Percentiles rank a stretch among this genome's conserved stretches.
phyloP scores from a whole-genome alignment of 139 green algal species.

The Picochlorum sp. region DNA sequence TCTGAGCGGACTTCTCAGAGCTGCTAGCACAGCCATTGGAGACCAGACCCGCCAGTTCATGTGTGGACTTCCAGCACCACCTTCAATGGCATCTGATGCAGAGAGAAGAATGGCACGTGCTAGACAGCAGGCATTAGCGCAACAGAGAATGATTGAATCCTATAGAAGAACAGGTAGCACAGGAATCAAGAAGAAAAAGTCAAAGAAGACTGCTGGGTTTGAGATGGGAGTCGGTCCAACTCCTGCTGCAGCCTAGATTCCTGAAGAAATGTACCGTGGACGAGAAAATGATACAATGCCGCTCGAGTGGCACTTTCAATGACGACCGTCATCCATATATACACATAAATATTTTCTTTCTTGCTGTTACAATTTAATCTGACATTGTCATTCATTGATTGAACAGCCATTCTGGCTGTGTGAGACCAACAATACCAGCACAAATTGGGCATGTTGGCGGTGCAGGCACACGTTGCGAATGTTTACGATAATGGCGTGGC shows the following conservation, averaged over 20 bases:
- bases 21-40: conserved; percentile 25
- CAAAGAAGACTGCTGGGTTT: conserved; percentile 8
- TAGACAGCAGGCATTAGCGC: conserved; percentile 1
- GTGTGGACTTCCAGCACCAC: conserved; percentile 15
- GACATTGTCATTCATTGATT: background rate
- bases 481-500: no score
- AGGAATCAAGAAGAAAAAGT: conserved; percentile 14
- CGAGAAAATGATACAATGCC: background rate
- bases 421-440: conserved; percentile 1
- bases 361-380: conserved; percentile 8
- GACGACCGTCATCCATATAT: conserved; percentile 1
- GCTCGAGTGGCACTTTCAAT: background rate
- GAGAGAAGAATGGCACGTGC: background rate
- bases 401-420: background rate
- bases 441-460: conserved; percentile 4
- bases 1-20: conserved; percentile 18
- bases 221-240: conserved; percentile 13
- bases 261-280: background rate
- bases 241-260: conserved; percentile 7
- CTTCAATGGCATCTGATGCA: background rate
- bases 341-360: conserved; percentile 7
- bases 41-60: conserved; percentile 29
- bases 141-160: background rate
- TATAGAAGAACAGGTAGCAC: background rate
- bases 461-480: no score